Evolutionary conservation across 164 flowering plant species (phyloP).

Genomic region (Dillenia turbinata): DNA sequence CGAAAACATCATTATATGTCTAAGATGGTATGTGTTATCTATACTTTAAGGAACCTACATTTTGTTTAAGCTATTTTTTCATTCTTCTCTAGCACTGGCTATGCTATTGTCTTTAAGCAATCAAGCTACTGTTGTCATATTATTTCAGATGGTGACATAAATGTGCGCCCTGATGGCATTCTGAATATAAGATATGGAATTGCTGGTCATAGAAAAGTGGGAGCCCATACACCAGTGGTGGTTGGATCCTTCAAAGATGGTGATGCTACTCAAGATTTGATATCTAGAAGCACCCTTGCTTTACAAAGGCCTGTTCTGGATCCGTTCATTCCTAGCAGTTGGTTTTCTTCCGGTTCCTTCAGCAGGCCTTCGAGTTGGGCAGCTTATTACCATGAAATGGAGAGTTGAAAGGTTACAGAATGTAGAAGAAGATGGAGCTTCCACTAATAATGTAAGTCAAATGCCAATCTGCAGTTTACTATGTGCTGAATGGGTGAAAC

Average conservation of each 20-base stretch:
- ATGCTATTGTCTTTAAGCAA: too few species aligned
- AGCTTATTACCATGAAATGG: conserved; percentile 85
- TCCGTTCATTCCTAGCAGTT: conserved; percentile 90
- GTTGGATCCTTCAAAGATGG: conserved; percentile 22
- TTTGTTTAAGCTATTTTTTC: background rate
- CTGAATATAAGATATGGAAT: conserved; percentile 73
- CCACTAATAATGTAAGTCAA: conserved; percentile 51
- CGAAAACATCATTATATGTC: too few species aligned
- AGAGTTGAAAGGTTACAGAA: conserved; percentile 85
- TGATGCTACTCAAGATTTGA: conserved; percentile 28
- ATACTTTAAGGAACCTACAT: too few species aligned
- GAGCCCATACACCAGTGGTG: conserved; percentile 78
- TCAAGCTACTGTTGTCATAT: too few species aligned
- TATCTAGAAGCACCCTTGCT: conserved; percentile 72
- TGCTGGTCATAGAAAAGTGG: conserved; percentile 61
- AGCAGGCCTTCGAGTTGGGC: conserved; percentile 83
- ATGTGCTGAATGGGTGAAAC: too few species aligned
- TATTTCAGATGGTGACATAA: conserved; percentile 44
- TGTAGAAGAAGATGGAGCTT: conserved; percentile 30
- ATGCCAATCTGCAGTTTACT: too few species aligned
- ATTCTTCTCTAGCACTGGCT: background rate
- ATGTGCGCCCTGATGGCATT: conserved; percentile 45
- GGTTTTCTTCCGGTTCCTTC: conserved; percentile 93
- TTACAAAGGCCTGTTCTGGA: conserved; percentile 86
- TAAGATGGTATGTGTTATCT: too few species aligned